These are phyloP conservation scores for Pseudonitzschia multiseries DNA, from an alignment of 108 stramenopile genomes.

Conservation along the genomic window DNA sequence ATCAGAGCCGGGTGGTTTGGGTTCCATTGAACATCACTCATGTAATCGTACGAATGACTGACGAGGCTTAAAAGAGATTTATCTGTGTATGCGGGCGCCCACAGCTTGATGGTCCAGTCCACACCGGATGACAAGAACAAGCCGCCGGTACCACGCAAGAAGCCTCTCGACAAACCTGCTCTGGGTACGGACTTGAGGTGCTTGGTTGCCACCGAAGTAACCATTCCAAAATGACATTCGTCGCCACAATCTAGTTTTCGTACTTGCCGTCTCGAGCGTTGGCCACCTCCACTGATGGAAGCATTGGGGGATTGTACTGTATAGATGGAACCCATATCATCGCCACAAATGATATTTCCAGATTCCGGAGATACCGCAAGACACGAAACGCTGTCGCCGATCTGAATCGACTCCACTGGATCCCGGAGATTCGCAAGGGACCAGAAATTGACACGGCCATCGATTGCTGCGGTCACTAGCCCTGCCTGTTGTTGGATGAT, in stretches of 20 bases:
- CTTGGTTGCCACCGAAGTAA: slow-evolving; percentile 65
- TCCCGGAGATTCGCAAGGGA: slow-evolving; percentile 81
- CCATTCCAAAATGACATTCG: slow-evolving; percentile 77
- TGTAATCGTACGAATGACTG: slow-evolving; percentile 88
- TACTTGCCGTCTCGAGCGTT: slow-evolving; percentile 56
- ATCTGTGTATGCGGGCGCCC: slow-evolving; percentile 82
- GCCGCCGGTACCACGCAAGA: slow-evolving; percentile 67
- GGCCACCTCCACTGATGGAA: slow-evolving; percentile 42
- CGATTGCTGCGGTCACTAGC: slow-evolving; percentile 69
- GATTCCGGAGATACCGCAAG: slow-evolving; percentile 66
- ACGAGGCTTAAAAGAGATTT: slow-evolving; percentile 70
- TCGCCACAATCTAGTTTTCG: slow-evolving; percentile 48
- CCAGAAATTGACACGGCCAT: slow-evolving; percentile 85
- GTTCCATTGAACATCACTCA: slow-evolving; percentile 88
- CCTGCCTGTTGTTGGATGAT: slow-evolving; percentile 40
- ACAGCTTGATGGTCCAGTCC: slow-evolving; percentile 90
- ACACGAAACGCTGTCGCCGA: slow-evolving; percentile 77
- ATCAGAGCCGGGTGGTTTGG: slow-evolving; percentile 81
- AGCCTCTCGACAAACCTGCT: slow-evolving; percentile 66
- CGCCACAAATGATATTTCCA: slow-evolving; percentile 71
- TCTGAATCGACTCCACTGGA: slow-evolving; percentile 66
- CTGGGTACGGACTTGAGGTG: slow-evolving; percentile 40
- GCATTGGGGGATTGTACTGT: slow-evolving; percentile 48
- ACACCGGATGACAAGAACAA: slow-evolving; percentile 80
- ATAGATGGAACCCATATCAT: slow-evolving; percentile 71